Evolutionary conservation across 495 filamentous ascomycete genomes (phyloP).

Genomic region (Staphylotrichum tortipilum): DNA sequence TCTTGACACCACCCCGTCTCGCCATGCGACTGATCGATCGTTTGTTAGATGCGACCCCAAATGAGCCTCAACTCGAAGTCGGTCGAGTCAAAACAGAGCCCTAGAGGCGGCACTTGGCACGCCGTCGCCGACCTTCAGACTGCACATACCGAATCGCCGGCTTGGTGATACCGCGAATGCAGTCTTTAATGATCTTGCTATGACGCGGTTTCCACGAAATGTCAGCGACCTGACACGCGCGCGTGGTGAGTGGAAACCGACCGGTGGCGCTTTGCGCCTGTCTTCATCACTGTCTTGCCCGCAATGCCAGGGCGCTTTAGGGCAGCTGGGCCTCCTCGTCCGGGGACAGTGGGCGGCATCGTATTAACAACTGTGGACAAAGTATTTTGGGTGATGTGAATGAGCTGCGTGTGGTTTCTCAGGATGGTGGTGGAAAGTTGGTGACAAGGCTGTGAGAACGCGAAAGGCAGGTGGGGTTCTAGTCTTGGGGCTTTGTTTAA

Average conservation of each 20-base stretch:
- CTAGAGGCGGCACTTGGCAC: too few relatives aligned
- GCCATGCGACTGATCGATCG: constrained; percentile 62
- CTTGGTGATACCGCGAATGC: constrained; percentile 55
- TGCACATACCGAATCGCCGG: constrained; percentile 55
- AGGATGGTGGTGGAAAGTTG: too few relatives aligned
- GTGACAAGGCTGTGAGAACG: too few relatives aligned
- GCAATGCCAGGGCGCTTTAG: constrained; percentile 3
- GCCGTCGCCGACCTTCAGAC: not conserved
- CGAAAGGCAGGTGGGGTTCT: too few relatives aligned
- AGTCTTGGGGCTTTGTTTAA: too few relatives aligned
- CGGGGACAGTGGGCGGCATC: constrained; percentile 18
- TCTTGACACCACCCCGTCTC: constrained; percentile 67
- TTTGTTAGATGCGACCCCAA: constrained; percentile 34
- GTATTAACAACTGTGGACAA: too few relatives aligned
- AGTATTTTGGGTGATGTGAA: too few relatives aligned
- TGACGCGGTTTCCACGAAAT: not conserved
- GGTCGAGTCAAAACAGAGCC: too few relatives aligned
- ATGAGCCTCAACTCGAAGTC: too few relatives aligned
- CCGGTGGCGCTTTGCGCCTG: constrained; percentile 24
- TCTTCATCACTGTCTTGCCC: constrained; percentile 13
- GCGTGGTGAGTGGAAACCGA: too few relatives aligned
- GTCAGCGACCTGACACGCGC: too few relatives aligned
- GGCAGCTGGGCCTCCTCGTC: constrained; percentile 17
- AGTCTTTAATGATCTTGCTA: constrained; percentile 55
- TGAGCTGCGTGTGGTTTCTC: too few relatives aligned